phyloP scores from a whole-genome alignment of 2,329 filamentous ascomycete species.

The Tolypocladium ovalisporum region DNA sequence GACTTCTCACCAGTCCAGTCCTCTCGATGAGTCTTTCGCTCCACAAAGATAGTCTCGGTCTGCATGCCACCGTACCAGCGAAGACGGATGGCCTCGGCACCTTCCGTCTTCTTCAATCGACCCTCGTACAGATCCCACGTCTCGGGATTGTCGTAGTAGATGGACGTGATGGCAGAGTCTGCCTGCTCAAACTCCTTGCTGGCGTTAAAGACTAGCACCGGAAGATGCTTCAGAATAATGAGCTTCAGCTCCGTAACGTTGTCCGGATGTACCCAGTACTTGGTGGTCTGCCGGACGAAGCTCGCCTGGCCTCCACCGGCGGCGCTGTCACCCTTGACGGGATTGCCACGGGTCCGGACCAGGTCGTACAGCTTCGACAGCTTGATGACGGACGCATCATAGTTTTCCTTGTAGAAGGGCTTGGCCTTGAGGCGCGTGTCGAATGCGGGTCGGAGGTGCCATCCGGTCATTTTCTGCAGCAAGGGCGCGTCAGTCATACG shows the following conservation, averaged over 20 bases:
- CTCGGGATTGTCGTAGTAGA: slow-evolving; percentile 94
- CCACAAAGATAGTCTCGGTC: slow-evolving; percentile 88
- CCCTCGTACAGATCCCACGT: slow-evolving; percentile 93
- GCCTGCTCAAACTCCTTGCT: slow-evolving; percentile 90
- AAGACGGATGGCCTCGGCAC: slow-evolving; percentile 89
- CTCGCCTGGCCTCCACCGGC: slow-evolving; percentile 89
- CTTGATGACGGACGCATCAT: slow-evolving; percentile 90
- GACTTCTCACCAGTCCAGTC: slow-evolving; percentile 99
- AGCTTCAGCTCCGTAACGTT: slow-evolving; percentile 98
- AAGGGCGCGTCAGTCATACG: slow-evolving; percentile 10
- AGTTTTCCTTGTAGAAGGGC: slow-evolving; percentile 98
- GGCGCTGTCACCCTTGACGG: slow-evolving; percentile 80
- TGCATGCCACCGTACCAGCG: slow-evolving; percentile 98
- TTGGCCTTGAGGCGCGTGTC: slow-evolving; percentile 88
- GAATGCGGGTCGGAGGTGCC: slow-evolving; percentile 93
- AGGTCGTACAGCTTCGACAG: slow-evolving; percentile 92
- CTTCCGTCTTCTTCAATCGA: slow-evolving; percentile 93
- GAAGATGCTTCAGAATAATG: slow-evolving; percentile 93
- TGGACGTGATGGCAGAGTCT: slow-evolving; percentile 92
- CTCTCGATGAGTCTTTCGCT: slow-evolving; percentile 95
- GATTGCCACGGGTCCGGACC: slow-evolving; percentile 85
- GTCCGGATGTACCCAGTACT: slow-evolving; percentile 98
- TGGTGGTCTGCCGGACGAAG: slow-evolving; percentile 94
- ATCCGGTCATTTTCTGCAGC: slow-evolving; percentile 79
- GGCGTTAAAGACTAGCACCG: slow-evolving; percentile 92